Conservation (phyloP, 257 asterid species). For the Plantago major region DNA sequence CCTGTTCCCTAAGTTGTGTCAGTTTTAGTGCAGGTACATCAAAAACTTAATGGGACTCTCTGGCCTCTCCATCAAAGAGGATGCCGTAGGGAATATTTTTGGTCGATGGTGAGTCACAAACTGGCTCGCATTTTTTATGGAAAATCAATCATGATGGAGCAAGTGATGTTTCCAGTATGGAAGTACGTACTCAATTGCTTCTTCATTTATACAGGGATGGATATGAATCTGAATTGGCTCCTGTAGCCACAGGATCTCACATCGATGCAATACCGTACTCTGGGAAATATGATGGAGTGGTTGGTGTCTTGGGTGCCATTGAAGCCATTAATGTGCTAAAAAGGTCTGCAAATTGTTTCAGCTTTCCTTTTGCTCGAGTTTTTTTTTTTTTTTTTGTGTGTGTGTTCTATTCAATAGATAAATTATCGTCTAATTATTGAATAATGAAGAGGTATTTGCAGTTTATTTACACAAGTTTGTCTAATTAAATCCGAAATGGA, state of each 20-base stretch:
- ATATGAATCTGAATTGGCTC: conserved; percentile 62
- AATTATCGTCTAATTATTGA: too few relatives aligned
- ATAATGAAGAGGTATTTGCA: background rate
- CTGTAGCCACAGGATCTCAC: conserved; percentile 89
- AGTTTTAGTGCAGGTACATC: conserved; percentile 50
- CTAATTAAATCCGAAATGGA: conserved; percentile 9
- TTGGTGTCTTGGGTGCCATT: conserved; percentile 95
- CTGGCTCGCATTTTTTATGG: too few relatives aligned
- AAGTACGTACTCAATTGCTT: too few relatives aligned
- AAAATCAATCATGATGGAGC: background rate
- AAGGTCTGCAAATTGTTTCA: conserved; percentile 35
- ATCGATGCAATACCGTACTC: conserved; percentile 94
- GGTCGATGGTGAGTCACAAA: conserved; percentile 73
- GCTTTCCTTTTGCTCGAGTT: too few relatives aligned
- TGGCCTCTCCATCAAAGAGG: conserved; percentile 80
- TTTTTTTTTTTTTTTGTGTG: background rate
- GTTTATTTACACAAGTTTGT: conserved; percentile 8
- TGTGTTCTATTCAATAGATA: background rate
- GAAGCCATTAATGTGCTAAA: conserved; percentile 89
- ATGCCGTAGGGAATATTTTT: conserved; percentile 87
- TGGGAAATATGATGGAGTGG: conserved; percentile 90
- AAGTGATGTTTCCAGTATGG: too few relatives aligned
- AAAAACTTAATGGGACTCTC: conserved; percentile 67
- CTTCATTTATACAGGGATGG: conserved; percentile 50
- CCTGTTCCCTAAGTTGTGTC: conserved; percentile 2